Percentiles rank a stretch among this genome's conserved stretches.
Conservation (phyloP, 164 flowering plant genomes). For the Vitis cinerea region DNA sequence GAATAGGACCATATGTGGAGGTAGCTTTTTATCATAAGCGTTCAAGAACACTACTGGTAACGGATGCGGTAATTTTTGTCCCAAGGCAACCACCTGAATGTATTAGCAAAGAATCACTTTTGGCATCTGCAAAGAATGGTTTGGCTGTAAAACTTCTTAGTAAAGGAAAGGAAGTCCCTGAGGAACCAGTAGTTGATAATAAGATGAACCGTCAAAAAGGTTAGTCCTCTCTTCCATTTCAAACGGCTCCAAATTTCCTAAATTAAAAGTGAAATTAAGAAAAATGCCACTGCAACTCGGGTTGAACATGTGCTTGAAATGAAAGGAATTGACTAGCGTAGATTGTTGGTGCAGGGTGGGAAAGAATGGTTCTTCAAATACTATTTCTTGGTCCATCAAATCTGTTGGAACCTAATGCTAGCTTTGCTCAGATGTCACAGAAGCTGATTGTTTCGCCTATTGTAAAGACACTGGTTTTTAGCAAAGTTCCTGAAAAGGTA, state of each 20-base stretch:
- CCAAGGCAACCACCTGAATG: constrained; percentile 91
- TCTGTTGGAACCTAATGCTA: constrained; percentile 83
- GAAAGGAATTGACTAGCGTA: not conserved
- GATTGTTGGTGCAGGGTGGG: constrained; percentile 72
- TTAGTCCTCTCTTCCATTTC: constrained; percentile 16
- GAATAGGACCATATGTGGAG: constrained; percentile 99
- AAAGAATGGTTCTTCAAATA: constrained; percentile 98
- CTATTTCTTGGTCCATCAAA: constrained; percentile 95
- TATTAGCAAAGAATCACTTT: constrained; percentile 76
- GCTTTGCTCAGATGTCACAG: constrained; percentile 95
- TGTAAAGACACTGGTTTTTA: constrained; percentile 91
- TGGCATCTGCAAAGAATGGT: constrained; percentile 90
- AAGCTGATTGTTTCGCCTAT: constrained; percentile 97
- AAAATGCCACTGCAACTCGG: not conserved
- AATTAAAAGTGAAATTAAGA: not conserved
- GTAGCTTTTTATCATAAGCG: constrained; percentile 92
- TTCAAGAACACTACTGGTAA: constrained; percentile 73
- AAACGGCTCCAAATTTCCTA: not conserved
- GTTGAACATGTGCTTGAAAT: not conserved
- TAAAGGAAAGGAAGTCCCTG: constrained; percentile 80
- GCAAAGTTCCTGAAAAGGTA: constrained; percentile 99
- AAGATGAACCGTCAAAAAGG: constrained; percentile 80
- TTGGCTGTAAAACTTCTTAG: constrained; percentile 89
- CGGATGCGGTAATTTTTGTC: constrained; percentile 96
- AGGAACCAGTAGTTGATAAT: constrained; percentile 84